Conservation (phyloP, 306 rosid species). For the Gastrolobium bilobum region DNA sequence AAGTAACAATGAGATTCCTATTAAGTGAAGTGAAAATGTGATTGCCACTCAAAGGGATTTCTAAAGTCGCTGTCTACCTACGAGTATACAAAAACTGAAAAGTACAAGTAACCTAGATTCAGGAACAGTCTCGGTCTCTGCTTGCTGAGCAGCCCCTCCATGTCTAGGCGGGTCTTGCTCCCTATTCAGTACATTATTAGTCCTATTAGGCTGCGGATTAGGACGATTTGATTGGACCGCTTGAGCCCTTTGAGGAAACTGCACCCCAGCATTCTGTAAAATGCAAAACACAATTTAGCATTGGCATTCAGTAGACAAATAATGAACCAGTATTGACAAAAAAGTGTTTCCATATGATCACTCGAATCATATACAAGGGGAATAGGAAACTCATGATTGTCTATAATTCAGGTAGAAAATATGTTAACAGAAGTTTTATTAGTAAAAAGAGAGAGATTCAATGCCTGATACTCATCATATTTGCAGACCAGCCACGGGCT, state of each 20-base stretch:
- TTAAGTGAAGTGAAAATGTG: slow-evolving; percentile 3
- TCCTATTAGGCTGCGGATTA: slow-evolving; percentile 60
- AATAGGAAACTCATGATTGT: background rate
- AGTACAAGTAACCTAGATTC: slow-evolving; percentile 78
- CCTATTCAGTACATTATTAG: slow-evolving; percentile 54
- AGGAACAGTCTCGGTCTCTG: slow-evolving; percentile 68
- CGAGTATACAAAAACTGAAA: slow-evolving; percentile 41
- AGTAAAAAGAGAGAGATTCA: too few relatives aligned
- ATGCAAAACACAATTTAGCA: slow-evolving; percentile 38
- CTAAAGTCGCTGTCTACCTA: slow-evolving; percentile 32
- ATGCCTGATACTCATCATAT: too few relatives aligned
- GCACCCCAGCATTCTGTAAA: slow-evolving; percentile 89
- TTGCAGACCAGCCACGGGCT: too few relatives aligned
- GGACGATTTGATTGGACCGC: slow-evolving; percentile 62
- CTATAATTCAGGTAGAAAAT: too few relatives aligned
- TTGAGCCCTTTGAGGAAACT: slow-evolving; percentile 78
- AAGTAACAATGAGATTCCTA: background rate
- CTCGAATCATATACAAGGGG: too few relatives aligned
- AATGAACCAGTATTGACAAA: slow-evolving; percentile 16
- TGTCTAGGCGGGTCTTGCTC: slow-evolving; percentile 61
- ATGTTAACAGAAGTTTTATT: too few relatives aligned
- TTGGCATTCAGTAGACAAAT: slow-evolving; percentile 28
- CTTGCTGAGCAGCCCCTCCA: slow-evolving; percentile 59
- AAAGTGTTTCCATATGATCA: background rate
- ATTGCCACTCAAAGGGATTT: slow-evolving; percentile 14